Conservation (phyloP, 441 rosid species). For the Syzygium syzygioides region DNA sequence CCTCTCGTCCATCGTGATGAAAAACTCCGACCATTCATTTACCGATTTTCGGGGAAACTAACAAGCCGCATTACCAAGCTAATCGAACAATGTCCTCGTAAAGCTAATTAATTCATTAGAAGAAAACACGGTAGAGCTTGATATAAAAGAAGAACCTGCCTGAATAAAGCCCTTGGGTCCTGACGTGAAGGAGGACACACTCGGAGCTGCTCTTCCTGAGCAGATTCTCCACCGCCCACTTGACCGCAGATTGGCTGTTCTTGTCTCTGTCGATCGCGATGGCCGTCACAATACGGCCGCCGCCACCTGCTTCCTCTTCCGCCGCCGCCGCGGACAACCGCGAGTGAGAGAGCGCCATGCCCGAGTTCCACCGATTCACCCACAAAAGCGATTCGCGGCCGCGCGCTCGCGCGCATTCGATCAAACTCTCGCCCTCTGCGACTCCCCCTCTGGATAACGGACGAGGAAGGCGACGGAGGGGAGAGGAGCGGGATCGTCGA, state of each 20-base stretch:
- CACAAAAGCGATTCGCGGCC: not conserved
- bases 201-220: slow-evolving; percentile 7
- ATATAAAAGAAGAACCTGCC: slow-evolving; percentile 9
- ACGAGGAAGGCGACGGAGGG: not conserved
- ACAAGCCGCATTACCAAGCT: not conserved
- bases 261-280: slow-evolving; percentile 57
- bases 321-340: not conserved
- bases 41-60: not conserved
- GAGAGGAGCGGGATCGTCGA: not conserved
- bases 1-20: not conserved
- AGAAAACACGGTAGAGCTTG: not conserved
- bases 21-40: not conserved
- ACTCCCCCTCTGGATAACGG: not conserved
- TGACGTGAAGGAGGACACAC: slow-evolving; percentile 54
- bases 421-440: not conserved
- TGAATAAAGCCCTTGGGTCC: slow-evolving; percentile 15
- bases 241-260: slow-evolving; percentile 66
- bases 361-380: not conserved
- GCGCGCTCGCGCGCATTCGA: not conserved
- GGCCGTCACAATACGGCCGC: slow-evolving; percentile 18
- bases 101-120: not conserved
- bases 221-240: slow-evolving; percentile 65
- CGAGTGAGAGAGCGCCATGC: slow-evolving; percentile 2
- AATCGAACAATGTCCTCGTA: not conserved
- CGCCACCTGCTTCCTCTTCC: not conserved